These are phyloP conservation scores for Scedosporium minutisporum DNA, from an alignment of 2,329 filamentous ascomycete species.

Conservation along the genomic window DNA sequence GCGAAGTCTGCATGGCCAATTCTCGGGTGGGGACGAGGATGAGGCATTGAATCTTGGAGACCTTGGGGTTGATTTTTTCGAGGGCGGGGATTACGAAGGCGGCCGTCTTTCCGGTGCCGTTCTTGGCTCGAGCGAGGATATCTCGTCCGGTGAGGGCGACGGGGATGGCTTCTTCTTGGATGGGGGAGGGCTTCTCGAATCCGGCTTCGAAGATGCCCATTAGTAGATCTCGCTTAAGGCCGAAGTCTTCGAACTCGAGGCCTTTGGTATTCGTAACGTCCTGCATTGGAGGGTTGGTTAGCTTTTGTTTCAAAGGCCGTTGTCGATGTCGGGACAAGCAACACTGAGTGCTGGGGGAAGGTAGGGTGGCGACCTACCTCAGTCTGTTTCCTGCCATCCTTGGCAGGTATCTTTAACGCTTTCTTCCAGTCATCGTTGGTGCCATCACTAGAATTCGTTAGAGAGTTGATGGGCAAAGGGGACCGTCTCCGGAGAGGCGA, in stretches of 20 bases:
- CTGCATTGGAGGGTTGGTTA: slow-evolving; percentile 30
- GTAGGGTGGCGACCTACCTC: slow-evolving; percentile 46
- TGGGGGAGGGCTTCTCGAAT: slow-evolving; percentile 96
- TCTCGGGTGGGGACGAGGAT: slow-evolving; percentile 96
- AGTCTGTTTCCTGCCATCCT: slow-evolving; percentile 71
- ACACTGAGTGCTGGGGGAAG: slow-evolving; percentile 5
- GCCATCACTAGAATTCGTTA: slow-evolving; percentile 22
- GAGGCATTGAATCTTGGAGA: slow-evolving; percentile 89
- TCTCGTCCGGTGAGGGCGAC: slow-evolving; percentile 92
- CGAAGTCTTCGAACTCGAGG: slow-evolving; percentile 94
- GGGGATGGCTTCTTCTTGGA: slow-evolving; percentile 98
- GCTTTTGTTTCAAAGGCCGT: not conserved
- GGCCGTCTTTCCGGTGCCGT: slow-evolving; percentile 96
- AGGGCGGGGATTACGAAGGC: slow-evolving; percentile 95
- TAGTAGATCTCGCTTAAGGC: slow-evolving; percentile 85
- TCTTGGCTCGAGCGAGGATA: slow-evolving; percentile 93
- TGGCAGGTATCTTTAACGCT: slow-evolving; percentile 59
- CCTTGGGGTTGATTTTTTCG: slow-evolving; percentile 93
- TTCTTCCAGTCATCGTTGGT: slow-evolving; percentile 63
- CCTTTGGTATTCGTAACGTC: slow-evolving; percentile 98
- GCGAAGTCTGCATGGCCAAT: slow-evolving; percentile 93
- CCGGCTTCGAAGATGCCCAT: slow-evolving; percentile 99
- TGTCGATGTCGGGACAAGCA: too few relatives aligned
- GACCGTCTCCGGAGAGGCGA: not conserved
- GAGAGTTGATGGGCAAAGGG: not conserved